phyloP scores from a whole-genome alignment of 192 early-diverging fungal genomes.

The Rhizoclosmatium globosum region DNA sequence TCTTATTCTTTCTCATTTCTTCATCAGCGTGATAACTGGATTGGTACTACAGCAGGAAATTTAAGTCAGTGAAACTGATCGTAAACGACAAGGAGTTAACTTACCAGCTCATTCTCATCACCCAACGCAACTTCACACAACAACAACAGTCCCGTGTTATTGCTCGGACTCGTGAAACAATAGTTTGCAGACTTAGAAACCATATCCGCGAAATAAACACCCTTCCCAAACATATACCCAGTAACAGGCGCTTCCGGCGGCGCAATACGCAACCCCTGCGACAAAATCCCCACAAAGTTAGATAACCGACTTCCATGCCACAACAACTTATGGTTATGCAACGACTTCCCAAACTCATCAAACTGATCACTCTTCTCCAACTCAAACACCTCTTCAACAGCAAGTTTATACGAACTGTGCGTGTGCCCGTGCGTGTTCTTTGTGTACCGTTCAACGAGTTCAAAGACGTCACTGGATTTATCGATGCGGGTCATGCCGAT shows the following conservation, averaged over 20 bases:
- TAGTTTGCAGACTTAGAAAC: conserved; percentile 78
- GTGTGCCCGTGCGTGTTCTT: conserved; percentile 73
- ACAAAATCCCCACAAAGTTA: conserved; percentile 80
- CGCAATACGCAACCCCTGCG: conserved; percentile 70
- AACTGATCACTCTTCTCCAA: conserved; percentile 68
- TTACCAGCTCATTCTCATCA: conserved; percentile 42
- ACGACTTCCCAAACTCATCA: conserved; percentile 19
- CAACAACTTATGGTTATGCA: conserved; percentile 73
- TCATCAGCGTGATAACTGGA: conserved; percentile 65
- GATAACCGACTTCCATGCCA: conserved; percentile 82
- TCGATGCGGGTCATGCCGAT: conserved; percentile 65
- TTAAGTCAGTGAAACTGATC: too few species aligned
- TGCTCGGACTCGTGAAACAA: conserved; percentile 51
- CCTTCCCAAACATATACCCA: conserved; percentile 83
- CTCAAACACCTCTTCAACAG: conserved; percentile 55
- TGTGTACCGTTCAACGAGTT: conserved; percentile 68
- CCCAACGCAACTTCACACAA: conserved; percentile 85
- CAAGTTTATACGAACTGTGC: conserved; percentile 53
- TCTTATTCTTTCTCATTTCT: conserved; percentile 41
- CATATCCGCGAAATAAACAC: conserved; percentile 86
- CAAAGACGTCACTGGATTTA: conserved; percentile 56
- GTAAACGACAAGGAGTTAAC: too few species aligned
- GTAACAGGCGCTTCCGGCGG: conserved; percentile 77
- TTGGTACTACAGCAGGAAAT: too few species aligned
- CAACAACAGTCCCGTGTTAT: conserved; percentile 67